phyloP scores from a whole-genome alignment of 164 flowering plant genomes.

The Paratinospora sagittata region DNA sequence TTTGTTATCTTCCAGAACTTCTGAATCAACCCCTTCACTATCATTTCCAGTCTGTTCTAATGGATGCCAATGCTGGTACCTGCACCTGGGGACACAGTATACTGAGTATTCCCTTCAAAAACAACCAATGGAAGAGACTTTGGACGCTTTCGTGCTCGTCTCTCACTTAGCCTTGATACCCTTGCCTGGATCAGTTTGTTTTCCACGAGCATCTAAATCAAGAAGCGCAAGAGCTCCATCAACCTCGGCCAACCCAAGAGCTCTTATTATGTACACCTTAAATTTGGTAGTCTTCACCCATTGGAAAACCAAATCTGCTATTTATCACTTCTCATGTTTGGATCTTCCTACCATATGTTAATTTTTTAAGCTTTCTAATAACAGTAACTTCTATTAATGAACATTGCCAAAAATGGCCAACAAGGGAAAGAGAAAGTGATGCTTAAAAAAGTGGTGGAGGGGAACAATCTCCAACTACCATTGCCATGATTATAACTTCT shows the following conservation, averaged over 20 bases:
- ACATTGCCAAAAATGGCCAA: not conserved
- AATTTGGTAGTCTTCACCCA: slow-evolving; percentile 19
- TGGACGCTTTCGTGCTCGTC: slow-evolving; percentile 21
- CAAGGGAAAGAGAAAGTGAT: not conserved
- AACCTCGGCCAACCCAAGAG: slow-evolving; percentile 27
- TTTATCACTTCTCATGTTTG: too few species aligned
- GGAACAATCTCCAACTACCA: too few species aligned
- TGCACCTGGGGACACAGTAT: too few species aligned
- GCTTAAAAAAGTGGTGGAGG: not conserved
- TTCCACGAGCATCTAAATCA: too few species aligned
- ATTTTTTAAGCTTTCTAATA: not conserved
- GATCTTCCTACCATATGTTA: not conserved
- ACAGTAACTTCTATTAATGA: not conserved
- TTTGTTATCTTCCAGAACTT: too few species aligned
- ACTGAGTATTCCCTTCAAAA: too few species aligned
- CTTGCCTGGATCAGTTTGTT: slow-evolving; percentile 17
- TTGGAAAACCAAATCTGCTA: slow-evolving; percentile 17
- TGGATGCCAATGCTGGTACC: too few species aligned
- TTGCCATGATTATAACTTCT: too few species aligned
- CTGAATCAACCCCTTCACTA: too few species aligned
- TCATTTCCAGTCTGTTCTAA: too few species aligned
- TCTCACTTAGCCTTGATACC: not conserved
- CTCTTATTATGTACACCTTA: slow-evolving; percentile 43
- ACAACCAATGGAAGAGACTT: too few species aligned
- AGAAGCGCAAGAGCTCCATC: slow-evolving; percentile 45